phyloP scores from a whole-genome alignment of 179 eudicot genomes.

The Silene noctiflora region DNA sequence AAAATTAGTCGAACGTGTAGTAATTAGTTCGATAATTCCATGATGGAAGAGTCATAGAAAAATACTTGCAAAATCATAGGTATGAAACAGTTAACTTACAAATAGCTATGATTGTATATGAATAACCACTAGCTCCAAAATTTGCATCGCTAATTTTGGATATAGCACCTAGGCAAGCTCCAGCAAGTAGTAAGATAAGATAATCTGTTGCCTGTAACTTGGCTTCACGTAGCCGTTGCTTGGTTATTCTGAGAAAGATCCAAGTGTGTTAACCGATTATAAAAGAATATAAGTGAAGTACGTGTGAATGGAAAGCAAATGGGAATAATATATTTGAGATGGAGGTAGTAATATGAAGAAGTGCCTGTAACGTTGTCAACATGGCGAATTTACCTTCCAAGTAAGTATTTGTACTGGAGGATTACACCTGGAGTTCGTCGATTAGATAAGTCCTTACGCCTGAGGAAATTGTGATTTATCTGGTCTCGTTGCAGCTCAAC shows the following conservation, averaged over 20 bases:
- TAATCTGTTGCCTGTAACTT: constrained; percentile 74
- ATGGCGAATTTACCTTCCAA: constrained; percentile 56
- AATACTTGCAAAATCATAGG: too few species aligned
- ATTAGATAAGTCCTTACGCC: constrained; percentile 48
- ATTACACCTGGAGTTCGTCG: constrained; percentile 62
- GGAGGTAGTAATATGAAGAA: too few species aligned
- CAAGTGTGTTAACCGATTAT: background rate
- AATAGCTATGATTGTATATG: constrained; percentile 74
- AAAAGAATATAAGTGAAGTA: too few species aligned
- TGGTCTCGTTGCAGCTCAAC: constrained; percentile 45
- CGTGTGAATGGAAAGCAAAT: too few species aligned
- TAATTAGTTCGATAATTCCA: background rate
- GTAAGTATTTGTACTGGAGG: constrained; percentile 72
- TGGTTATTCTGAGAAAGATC: constrained; percentile 51
- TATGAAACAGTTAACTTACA: constrained; percentile 54
- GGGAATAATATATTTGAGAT: too few species aligned
- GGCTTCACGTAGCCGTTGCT: constrained; percentile 83
- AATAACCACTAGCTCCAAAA: constrained; percentile 68
- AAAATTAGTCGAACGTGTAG: background rate
- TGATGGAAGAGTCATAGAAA: too few species aligned
- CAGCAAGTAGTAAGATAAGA: constrained; percentile 75
- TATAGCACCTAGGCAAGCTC: constrained; percentile 81
- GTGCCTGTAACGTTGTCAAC: background rate
- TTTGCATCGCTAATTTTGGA: constrained; percentile 58
- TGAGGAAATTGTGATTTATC: constrained; percentile 34